Percentiles rank a stretch among this genome's conserved stretches.
These are phyloP conservation scores for Aspergillus aculeatinus DNA, from an alignment of 2,329 filamentous ascomycete species.

Conservation along the genomic window DNA sequence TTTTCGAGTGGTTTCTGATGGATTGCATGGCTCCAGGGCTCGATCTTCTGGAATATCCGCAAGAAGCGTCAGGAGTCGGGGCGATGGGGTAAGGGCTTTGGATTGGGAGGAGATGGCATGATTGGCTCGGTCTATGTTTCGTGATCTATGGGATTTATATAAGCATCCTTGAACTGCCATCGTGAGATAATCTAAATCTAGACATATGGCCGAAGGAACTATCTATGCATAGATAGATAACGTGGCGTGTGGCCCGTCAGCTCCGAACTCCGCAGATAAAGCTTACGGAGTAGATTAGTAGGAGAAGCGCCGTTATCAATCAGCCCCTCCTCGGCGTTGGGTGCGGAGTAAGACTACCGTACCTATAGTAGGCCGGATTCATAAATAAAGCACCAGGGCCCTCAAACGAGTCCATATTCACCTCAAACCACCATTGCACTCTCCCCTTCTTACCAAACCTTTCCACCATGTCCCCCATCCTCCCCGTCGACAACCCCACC, in stretches of 20 bases:
- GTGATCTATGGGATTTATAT: too few species aligned
- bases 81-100: slow-evolving; percentile 11
- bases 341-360: too few species aligned
- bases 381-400: neutral
- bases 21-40: slow-evolving; percentile 4
- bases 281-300: neutral
- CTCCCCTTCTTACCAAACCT: neutral
- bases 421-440: neutral
- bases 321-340: neutral
- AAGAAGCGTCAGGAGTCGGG: neutral
- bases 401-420: neutral
- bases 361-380: neutral
- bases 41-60: slow-evolving; percentile 12
- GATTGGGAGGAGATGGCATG: slow-evolving; percentile 2
- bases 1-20: neutral
- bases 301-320: slow-evolving; percentile 1
- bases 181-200: too few species aligned
- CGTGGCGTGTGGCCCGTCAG: too few species aligned
- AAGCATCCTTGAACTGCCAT: too few species aligned
- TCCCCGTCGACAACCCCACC: slow-evolving; percentile 16
- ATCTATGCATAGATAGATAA: too few species aligned
- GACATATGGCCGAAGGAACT: too few species aligned
- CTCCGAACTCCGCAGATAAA: slow-evolving; percentile 1
- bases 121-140: neutral
- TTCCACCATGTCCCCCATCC: slow-evolving; percentile 2